Base-by-base conservation (phyloP, 139 green algal genomes). In the Ulvella scutata region DNA sequence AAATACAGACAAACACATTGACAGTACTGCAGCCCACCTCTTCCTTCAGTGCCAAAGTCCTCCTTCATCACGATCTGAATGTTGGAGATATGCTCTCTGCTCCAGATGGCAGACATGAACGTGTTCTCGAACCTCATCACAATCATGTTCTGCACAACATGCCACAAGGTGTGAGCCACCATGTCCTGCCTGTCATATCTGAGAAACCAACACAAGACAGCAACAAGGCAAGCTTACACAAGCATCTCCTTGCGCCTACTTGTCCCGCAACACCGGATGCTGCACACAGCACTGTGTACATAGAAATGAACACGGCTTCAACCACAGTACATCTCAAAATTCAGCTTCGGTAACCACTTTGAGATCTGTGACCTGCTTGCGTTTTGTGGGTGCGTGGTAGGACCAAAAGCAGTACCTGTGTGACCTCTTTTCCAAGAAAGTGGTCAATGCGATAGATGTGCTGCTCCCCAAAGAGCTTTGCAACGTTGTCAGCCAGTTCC, bases 371-470 rank as follows among this genome's bases (percentile, higher is more conserved):
- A 85, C 23, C 31, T 72, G 9, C 85, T 76, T 0, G 28, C 35
- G 17, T 72, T 74, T 1, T 88, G 88, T 61, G n/a, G 74, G 73
- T 39, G n/a, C n/a, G n/a, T n/a, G n/a, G n/a, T n/a, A n/a, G n/a
- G n/a, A n/a, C n/a, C n/a, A n/a, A n/a, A 74, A n/a, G 13, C 76
- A 72, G 10, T 29, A 85, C 81, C 83, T 87, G 83, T 35, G 86
- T 88, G 74, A 99, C 80, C 85, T 99, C 95, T 83, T 99, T 98
- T 43, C 92, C 94, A 72, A 98, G 87, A 83, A 98, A 99, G 87
- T 98, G 93, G 81, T 98, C 94, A 34, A 99, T 99, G 39, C 91
- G 84, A 83, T 97, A 99, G 26, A 98, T 76, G 77, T 94, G 79
- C 21, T 91, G 82, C 84, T 98, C 94, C 0, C 85, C 82, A 73